These are phyloP conservation scores for Rutstroemia sp. DNA, from an alignment of 2,329 filamentous ascomycete species.

Conservation along the genomic window DNA sequence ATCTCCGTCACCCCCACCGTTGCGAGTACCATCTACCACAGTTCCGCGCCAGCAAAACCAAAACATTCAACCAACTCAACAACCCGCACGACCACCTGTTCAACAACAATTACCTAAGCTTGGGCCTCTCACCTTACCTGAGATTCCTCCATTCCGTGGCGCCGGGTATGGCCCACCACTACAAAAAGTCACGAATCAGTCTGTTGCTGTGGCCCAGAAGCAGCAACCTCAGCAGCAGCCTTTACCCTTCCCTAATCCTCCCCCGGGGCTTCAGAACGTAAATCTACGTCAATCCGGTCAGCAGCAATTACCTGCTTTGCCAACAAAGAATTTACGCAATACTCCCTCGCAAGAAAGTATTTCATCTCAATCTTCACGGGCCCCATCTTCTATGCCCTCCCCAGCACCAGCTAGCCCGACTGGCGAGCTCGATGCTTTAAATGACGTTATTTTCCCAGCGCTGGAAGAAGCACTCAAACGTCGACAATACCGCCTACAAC, in stretches of 20 bases:
- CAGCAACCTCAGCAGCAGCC: conserved; percentile 21
- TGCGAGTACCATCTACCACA: conserved; percentile 6
- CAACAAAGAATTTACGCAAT: conserved; percentile 28
- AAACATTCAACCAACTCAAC: conserved; percentile 12
- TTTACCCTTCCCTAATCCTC: conserved; percentile 14
- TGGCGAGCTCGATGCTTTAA: conserved; percentile 75
- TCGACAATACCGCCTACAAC: conserved; percentile 52
- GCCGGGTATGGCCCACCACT: conserved; percentile 22
- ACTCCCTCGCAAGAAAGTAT: conserved; percentile 27
- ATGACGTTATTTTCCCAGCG: conserved; percentile 87
- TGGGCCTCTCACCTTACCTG: conserved; percentile 30
- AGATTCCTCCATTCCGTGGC: conserved; percentile 31
- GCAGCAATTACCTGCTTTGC: conserved; percentile 27
- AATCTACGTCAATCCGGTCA: conserved; percentile 23
- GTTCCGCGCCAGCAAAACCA: conserved; percentile 19
- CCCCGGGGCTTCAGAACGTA: conserved; percentile 21
- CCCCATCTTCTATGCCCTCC: conserved; percentile 47
- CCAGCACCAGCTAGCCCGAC: conserved; percentile 50
- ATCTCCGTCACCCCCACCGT: conserved; percentile 22
- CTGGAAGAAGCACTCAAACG: conserved; percentile 85
- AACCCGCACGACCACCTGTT: conserved; percentile 21
- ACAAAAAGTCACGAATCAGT: conserved; percentile 25
- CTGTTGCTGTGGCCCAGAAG: conserved; percentile 22
- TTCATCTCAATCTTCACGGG: conserved; percentile 21
- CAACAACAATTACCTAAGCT: conserved; percentile 31